phyloP scores from a whole-genome alignment of 2,329 filamentous ascomycete species.

The Stromatinia cepivora region DNA sequence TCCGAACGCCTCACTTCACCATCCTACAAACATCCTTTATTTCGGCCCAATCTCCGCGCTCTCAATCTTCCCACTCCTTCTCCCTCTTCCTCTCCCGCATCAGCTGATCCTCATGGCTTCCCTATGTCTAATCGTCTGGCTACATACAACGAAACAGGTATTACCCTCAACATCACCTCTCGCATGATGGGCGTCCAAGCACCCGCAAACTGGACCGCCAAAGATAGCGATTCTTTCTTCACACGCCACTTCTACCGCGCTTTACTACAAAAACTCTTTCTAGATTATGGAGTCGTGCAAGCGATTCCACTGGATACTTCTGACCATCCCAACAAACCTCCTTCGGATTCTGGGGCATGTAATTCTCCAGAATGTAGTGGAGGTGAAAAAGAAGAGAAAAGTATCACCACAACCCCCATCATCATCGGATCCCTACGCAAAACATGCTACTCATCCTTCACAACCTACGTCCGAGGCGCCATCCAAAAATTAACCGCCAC shows the following conservation, averaged over 20 bases:
- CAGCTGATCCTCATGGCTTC: constrained; percentile 79
- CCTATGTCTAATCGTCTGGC: constrained; percentile 78
- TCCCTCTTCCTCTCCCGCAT: constrained; percentile 60
- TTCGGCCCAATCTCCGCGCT: constrained; percentile 68
- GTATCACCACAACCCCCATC: constrained; percentile 68
- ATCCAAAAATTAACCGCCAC: constrained; percentile 64
- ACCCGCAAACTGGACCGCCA: constrained; percentile 82
- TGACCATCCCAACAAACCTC: background rate
- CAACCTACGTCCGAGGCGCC: constrained; percentile 77
- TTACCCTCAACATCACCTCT: constrained; percentile 91
- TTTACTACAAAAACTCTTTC: constrained; percentile 85
- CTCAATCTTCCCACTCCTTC: constrained; percentile 64
- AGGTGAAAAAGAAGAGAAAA: background rate
- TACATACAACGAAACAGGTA: constrained; percentile 58
- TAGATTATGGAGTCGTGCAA: constrained; percentile 74
- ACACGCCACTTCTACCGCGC: constrained; percentile 90
- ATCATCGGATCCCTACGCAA: constrained; percentile 86
- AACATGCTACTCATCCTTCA: constrained; percentile 72
- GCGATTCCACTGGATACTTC: background rate
- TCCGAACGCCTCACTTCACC: constrained; percentile 87
- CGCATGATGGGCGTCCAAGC: constrained; percentile 98
- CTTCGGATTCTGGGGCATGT: background rate
- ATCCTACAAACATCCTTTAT: constrained; percentile 78
- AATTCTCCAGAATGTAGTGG: background rate
- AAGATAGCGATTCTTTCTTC: constrained; percentile 86